Conservation (phyloP, 345 rosid genomes). For the Pseudoturritis turrita region DNA sequence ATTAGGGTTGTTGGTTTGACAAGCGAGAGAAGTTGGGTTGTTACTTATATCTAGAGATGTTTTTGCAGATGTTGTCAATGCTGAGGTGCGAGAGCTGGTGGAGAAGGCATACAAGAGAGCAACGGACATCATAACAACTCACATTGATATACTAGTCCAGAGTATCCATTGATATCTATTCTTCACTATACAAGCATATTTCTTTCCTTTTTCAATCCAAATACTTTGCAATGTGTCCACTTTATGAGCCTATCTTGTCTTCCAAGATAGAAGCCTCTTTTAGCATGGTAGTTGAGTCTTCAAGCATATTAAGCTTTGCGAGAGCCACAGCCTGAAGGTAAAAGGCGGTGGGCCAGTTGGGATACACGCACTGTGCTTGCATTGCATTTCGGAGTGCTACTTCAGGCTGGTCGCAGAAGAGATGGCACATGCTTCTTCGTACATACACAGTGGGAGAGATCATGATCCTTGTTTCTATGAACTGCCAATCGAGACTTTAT, state of each 20-base stretch:
- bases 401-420: constrained; percentile 74
- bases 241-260: constrained; percentile 51
- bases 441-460: constrained; percentile 82
- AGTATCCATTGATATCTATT: too few species aligned
- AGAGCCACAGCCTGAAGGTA: constrained; percentile 90
- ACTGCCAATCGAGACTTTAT: constrained; percentile 33
- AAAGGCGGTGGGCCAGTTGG: constrained; percentile 86
- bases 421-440: constrained; percentile 71
- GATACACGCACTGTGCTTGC: constrained; percentile 88
- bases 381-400: constrained; percentile 90
- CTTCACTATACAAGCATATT: background rate
- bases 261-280: constrained; percentile 71
- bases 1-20: too few species aligned
- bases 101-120: constrained; percentile 79
- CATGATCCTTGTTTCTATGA: constrained; percentile 81
- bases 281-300: constrained; percentile 78
- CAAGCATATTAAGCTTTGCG: constrained; percentile 76
- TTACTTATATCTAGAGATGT: too few species aligned
- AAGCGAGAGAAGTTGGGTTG: too few species aligned
- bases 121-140: constrained; percentile 63
- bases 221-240: background rate
- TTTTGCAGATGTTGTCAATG: constrained; percentile 87
- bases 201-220: background rate
- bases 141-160: constrained; percentile 75
- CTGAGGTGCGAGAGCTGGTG: constrained; percentile 86